Evolutionary conservation across 2,329 filamentous ascomycete species (phyloP).

Genomic region (Colletotrichum spinosum): DNA sequence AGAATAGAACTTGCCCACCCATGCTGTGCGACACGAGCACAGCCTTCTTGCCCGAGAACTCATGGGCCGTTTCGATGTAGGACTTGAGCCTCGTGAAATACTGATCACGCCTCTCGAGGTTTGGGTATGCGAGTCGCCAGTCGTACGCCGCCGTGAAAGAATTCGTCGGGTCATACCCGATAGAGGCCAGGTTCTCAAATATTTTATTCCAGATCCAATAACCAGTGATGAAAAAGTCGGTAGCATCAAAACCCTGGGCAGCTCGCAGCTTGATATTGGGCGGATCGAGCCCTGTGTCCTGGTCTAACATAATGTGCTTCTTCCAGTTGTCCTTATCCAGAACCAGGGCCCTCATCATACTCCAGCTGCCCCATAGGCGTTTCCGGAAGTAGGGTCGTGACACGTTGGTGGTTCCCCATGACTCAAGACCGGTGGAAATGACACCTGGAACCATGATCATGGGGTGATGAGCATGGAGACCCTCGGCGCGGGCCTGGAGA

Average conservation of each 20-base stretch:
- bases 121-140: constrained; percentile 91
- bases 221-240: constrained; percentile 90
- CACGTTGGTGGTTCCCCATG: constrained; percentile 89
- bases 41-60: constrained; percentile 81
- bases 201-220: constrained; percentile 99
- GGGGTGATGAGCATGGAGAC: constrained; percentile 84
- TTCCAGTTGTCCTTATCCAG: constrained; percentile 96
- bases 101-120: constrained; percentile 89
- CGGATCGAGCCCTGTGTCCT: constrained; percentile 89
- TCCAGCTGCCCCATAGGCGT: constrained; percentile 97
- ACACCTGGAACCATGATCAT: constrained; percentile 98
- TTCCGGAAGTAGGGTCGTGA: constrained; percentile 95
- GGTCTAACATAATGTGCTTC: constrained; percentile 96
- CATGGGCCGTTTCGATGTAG: constrained; percentile 86
- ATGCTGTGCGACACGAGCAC: constrained; percentile 95
- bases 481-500: constrained; percentile 82
- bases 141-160: constrained; percentile 82
- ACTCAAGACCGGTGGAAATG: constrained; percentile 96
- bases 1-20: constrained; percentile 95
- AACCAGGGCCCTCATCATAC: constrained; percentile 96
- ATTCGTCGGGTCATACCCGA: constrained; percentile 91
- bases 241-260: constrained; percentile 96
- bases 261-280: constrained; percentile 90
- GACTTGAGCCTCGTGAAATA: constrained; percentile 93
- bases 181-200: constrained; percentile 92